Evolutionary conservation across 1,139 yeast genomes (phyloP), one percentile per base, ranked within the genome.

Genomic region (Hemisphaericaspora lyxosophila): DNA sequence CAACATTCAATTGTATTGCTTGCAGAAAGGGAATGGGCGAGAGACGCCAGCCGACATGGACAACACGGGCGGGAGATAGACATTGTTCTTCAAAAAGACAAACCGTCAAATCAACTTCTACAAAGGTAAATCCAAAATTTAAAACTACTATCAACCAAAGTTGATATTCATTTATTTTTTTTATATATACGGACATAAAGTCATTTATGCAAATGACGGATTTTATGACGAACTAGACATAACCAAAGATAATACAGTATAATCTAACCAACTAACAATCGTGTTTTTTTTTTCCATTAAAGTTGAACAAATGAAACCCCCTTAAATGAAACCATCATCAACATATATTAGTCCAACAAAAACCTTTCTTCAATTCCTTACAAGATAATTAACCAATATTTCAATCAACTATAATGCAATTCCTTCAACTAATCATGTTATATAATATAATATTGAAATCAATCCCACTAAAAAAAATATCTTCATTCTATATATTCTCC

Each of bases 171-270:
- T 29, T 34, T 26, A 28, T 28, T 27, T 26, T 15, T 34, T 17
- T 24, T 34, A 26, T 23, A 18, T 33, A 33, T 34, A 34, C 36
- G 36, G 36, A 34, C 36, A 23, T 23, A 34, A 22, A 23, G n/a
- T 25, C 30, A 34, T 34, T 14, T 24, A 23, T n/a, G 16, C 11
- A 14, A 19, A 27, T 28, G 24, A 25, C 26, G 27, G 15, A n/a
- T 17, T 33, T 33, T 33, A 26, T 33, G 29, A 27, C 35, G 35
- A 33, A 33, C 35, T 33, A 33, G 35, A 33, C 15, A 33, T 25
- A 32, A 33, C 29, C 35, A 33, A 26, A n/a, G 26, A 32, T 25
- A 18, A 32, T 24, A 19, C 24, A 17, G 29, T 24, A 32, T 15
- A 25, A 32, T 25, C 25, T 13, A 26, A 27, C 22, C n/a, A 32